A percentile compares a stretch with the other conserved stretches of the same genome.
phyloP scores from a whole-genome alignment of 2,329 filamentous ascomycete genomes.

The Fusarium papillatum region DNA sequence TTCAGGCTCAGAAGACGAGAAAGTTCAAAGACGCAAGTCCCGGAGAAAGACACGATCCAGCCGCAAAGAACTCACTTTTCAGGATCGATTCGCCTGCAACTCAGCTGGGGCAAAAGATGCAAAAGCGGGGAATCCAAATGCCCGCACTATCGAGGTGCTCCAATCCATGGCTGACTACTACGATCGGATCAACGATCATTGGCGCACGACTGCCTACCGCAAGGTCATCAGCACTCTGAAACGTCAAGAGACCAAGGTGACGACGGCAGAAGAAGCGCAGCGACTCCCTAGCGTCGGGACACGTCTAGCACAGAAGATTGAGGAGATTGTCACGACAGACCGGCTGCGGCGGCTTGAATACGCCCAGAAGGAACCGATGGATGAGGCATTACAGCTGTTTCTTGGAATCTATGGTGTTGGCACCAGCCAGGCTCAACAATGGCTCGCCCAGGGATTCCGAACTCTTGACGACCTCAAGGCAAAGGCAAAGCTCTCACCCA shows the following conservation, averaged over 20 bases:
- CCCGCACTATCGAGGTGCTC: constrained; percentile 80
- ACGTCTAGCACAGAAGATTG: constrained; percentile 86
- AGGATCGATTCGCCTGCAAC: constrained; percentile 69
- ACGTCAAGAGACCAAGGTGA: constrained; percentile 73
- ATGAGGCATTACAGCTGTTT: constrained; percentile 77
- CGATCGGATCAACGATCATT: constrained; percentile 79
- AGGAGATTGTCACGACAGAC: constrained; percentile 86
- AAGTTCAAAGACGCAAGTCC: constrained; percentile 29
- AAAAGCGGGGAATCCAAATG: constrained; percentile 75
- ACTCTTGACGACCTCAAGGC: constrained; percentile 79
- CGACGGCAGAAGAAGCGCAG: constrained; percentile 77
- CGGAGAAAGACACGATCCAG: constrained; percentile 34
- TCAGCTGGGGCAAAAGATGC: constrained; percentile 61
- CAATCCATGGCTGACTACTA: constrained; percentile 87
- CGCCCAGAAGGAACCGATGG: constrained; percentile 75
- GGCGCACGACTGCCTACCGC: constrained; percentile 82
- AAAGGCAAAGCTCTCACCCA: constrained; percentile 74
- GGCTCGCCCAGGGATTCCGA: constrained; percentile 81
- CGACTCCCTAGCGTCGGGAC: constrained; percentile 77
- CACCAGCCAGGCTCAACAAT: constrained; percentile 76
- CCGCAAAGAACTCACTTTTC: constrained; percentile 51
- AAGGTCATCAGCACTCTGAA: constrained; percentile 82
- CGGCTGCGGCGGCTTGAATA: constrained; percentile 80
- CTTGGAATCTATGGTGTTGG: constrained; percentile 86
- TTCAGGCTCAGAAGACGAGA: constrained; percentile 41